These are phyloP conservation scores for Cucumis melo DNA, from an alignment of 306 rosid genomes.

Conservation along the genomic window DNA sequence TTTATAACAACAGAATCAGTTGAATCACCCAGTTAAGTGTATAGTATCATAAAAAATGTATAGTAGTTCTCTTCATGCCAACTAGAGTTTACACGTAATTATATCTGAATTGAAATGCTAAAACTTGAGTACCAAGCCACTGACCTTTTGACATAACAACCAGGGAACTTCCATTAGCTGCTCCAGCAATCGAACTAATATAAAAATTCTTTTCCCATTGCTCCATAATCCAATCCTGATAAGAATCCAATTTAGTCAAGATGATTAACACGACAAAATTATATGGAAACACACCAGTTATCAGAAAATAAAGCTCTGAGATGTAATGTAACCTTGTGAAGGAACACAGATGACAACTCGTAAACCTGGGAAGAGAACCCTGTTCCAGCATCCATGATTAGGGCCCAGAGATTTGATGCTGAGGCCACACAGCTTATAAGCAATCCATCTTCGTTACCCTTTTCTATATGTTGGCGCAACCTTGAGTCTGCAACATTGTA, in stretches of 20 bases:
- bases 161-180: conserved; percentile 76
- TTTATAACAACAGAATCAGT: neutral
- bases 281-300: neutral
- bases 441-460: conserved; percentile 90
- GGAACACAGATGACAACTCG: conserved; percentile 66
- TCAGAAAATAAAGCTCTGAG: conserved; percentile 5
- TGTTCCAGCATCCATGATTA: conserved; percentile 92
- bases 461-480: conserved; percentile 78
- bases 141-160: conserved; percentile 96
- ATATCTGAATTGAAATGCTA: neutral
- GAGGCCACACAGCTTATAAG: conserved; percentile 84
- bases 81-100: no score
- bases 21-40: neutral
- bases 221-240: conserved; percentile 95
- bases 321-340: conserved; percentile 53
- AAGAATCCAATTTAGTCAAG: conserved; percentile 9
- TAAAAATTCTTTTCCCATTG: conserved; percentile 94
- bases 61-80: no score
- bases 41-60: neutral
- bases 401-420: conserved; percentile 67
- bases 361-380: conserved; percentile 82
- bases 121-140: conserved; percentile 1
- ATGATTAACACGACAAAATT: neutral
- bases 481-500: conserved; percentile 83
- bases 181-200: conserved; percentile 90